Evolutionary conservation across 306 rosid species (phyloP).

Genomic region (Luffa acutangula): DNA sequence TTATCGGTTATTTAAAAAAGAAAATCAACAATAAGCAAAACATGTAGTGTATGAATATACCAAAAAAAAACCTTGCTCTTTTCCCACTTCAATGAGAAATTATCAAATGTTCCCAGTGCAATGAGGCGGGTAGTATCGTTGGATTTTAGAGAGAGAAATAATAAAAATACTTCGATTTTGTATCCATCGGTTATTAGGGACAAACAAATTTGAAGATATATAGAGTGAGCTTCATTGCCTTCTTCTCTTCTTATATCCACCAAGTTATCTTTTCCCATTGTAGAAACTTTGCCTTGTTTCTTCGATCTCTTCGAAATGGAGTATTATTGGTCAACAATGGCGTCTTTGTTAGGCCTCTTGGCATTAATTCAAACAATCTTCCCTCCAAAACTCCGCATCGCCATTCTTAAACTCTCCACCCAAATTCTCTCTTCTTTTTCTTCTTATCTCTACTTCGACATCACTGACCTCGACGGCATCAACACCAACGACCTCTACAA

Average conservation of each 20-base stretch:
- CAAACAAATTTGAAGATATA: no score
- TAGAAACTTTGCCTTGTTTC: no score
- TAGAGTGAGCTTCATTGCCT: no score
- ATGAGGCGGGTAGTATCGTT: no score
- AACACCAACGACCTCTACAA: constrained; percentile 95
- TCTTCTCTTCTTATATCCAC: background rate
- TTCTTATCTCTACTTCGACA: constrained; percentile 67
- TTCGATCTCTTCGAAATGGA: constrained; percentile 32
- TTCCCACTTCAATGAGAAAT: background rate
- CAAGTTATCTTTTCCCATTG: background rate
- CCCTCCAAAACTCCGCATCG: constrained; percentile 83
- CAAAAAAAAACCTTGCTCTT: background rate
- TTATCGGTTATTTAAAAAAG: no score
- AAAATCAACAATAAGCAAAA: no score
- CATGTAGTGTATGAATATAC: no score
- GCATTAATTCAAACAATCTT: constrained; percentile 64
- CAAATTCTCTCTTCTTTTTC: constrained; percentile 51
- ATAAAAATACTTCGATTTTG: no score
- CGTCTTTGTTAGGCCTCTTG: constrained; percentile 60
- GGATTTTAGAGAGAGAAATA: no score
- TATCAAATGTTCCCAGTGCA: no score
- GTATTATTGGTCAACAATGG: constrained; percentile 74
- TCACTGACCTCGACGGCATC: constrained; percentile 85
- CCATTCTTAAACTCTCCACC: constrained; percentile 35
- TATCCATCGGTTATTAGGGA: no score